Evolutionary conservation across 2,329 filamentous ascomycete genomes (phyloP).

Genomic region (Tolypocladium inflatum): DNA sequence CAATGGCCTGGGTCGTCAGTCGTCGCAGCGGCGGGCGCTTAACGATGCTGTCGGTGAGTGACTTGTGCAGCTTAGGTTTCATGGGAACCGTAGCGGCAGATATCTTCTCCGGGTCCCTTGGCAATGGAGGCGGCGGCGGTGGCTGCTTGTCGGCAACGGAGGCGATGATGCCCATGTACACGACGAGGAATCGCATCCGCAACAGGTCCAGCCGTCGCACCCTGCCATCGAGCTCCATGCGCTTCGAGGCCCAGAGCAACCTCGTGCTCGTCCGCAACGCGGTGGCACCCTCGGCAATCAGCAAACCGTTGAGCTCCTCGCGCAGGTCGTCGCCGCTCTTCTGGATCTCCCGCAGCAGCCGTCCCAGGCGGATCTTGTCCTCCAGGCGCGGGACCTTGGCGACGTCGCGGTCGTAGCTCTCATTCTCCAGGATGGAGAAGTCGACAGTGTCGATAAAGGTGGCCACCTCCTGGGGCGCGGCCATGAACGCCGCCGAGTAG

Average conservation of each 20-base stretch:
- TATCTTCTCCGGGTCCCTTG: constrained; percentile 25
- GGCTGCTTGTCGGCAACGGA: constrained; percentile 24
- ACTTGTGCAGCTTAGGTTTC: constrained; percentile 27
- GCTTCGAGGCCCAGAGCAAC: constrained; percentile 48
- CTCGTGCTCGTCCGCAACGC: constrained; percentile 38
- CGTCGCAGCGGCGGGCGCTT: constrained; percentile 40
- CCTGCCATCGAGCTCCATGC: constrained; percentile 44
- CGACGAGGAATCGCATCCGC: constrained; percentile 54
- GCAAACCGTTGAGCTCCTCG: constrained; percentile 45
- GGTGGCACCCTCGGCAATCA: constrained; percentile 34
- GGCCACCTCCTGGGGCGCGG: constrained; percentile 47
- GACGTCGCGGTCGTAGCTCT: constrained; percentile 53
- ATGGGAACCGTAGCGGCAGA: constrained; percentile 17
- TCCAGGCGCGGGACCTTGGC: constrained; percentile 47
- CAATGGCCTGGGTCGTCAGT: constrained; percentile 43
- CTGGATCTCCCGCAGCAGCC: constrained; percentile 53
- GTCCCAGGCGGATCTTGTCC: constrained; percentile 50
- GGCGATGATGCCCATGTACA: constrained; percentile 52
- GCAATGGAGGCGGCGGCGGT: constrained; percentile 17
- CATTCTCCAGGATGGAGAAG: constrained; percentile 54
- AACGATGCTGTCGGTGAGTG: constrained; percentile 32
- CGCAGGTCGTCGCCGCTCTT: constrained; percentile 50
- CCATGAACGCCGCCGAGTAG: constrained; percentile 46
- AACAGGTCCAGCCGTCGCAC: constrained; percentile 50
- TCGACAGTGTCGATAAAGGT: constrained; percentile 52